These are phyloP conservation scores for Casuarina glauca DNA, from an alignment of 306 rosid species.

Conservation along the genomic window DNA sequence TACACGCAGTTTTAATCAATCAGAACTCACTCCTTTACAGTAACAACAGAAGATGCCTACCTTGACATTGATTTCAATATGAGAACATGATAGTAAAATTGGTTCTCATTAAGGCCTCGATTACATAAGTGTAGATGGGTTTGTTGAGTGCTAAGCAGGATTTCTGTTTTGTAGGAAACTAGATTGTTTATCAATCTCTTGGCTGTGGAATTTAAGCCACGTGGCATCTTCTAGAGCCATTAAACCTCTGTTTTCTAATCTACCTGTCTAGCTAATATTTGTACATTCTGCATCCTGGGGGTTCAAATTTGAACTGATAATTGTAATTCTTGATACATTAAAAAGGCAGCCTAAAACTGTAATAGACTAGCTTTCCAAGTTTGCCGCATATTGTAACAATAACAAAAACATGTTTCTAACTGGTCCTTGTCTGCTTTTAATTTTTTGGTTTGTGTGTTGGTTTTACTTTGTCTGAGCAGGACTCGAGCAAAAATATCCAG, in stretches of 20 bases:
- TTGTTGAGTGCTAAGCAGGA: background rate
- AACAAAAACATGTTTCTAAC: conserved; percentile 9
- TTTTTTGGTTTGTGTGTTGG: conserved; percentile 8
- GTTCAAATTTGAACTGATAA: conserved; percentile 1
- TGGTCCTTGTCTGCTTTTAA: conserved; percentile 29
- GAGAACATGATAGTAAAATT: too few species aligned
- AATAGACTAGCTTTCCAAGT: conserved; percentile 5
- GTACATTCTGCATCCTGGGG: conserved; percentile 13
- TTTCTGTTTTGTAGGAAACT: background rate
- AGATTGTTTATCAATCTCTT: background rate
- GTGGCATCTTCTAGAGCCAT: background rate
- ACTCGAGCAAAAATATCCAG: conserved; percentile 93
- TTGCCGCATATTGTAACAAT: conserved; percentile 6
- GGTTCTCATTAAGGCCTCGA: background rate
- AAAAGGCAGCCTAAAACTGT: conserved; percentile 5
- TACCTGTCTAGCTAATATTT: background rate
- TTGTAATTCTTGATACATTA: conserved; percentile 4
- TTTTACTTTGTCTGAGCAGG: conserved; percentile 51
- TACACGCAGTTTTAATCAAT: background rate
- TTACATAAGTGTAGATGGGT: background rate
- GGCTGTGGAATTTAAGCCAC: conserved; percentile 4
- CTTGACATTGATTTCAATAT: too few species aligned
- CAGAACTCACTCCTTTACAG: too few species aligned
- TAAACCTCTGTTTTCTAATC: background rate
- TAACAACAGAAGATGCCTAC: too few species aligned